Percentiles rank a stretch among this genome's conserved stretches.
Conservation (phyloP, 768 basidiomycete species). For the Russula vinacea region DNA sequence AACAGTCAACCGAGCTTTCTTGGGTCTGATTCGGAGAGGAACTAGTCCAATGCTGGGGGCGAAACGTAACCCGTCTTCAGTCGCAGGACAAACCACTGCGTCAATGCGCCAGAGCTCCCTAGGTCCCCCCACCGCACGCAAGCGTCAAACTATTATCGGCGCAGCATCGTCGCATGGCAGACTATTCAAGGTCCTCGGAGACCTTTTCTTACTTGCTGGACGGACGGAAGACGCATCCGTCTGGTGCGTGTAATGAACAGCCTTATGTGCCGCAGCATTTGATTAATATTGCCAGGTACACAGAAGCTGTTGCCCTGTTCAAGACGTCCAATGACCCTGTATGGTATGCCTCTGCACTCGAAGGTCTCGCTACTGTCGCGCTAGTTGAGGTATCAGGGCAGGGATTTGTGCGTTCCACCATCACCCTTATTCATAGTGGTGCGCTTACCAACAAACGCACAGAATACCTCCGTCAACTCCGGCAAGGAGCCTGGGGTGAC, state of each 20-base stretch:
- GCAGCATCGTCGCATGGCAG: conserved; percentile 78
- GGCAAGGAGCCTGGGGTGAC: conserved; percentile 71
- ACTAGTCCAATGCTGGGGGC: conserved; percentile 37
- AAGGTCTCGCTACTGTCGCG: conserved; percentile 76
- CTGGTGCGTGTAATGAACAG: conserved; percentile 50
- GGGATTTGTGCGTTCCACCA: conserved; percentile 54
- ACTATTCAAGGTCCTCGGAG: conserved; percentile 82
- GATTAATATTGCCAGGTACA: conserved; percentile 56
- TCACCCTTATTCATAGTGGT: conserved; percentile 13
- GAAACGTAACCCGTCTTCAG: conserved; percentile 56
- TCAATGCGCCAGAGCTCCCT: conserved; percentile 53
- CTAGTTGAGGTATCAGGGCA: conserved; percentile 77
- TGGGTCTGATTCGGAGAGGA: conserved; percentile 31
- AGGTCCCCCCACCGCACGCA: conserved; percentile 46
- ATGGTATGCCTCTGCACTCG: conserved; percentile 88
- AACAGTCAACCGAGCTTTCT: conserved; percentile 57
- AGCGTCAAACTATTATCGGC: conserved; percentile 61
- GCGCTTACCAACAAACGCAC: background rate
- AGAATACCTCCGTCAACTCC: conserved; percentile 24
- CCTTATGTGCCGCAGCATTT: conserved; percentile 25
- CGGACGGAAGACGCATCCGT: conserved; percentile 74
- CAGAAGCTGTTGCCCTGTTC: conserved; percentile 77
- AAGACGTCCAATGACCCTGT: conserved; percentile 69
- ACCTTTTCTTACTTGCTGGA: conserved; percentile 87
- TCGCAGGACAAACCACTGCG: conserved; percentile 36